Evolutionary conservation across 306 rosid species (phyloP).

Genomic region (Prunus salicina): DNA sequence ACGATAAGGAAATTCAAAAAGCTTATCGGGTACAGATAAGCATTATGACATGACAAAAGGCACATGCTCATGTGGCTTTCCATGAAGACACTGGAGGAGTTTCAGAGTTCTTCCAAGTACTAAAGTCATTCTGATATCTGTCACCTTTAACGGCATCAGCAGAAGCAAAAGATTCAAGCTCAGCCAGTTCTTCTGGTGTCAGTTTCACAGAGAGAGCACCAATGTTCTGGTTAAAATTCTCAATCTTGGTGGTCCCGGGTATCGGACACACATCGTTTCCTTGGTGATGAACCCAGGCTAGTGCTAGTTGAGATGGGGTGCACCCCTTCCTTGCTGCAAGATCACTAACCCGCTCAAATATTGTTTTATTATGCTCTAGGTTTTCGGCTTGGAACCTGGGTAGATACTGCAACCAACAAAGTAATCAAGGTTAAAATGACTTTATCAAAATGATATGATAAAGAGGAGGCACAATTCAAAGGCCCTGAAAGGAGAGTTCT

Average conservation of each 20-base stretch:
- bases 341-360: conserved; percentile 24
- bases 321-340: conserved; percentile 28
- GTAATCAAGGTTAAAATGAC: not conserved
- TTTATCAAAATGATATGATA: not conserved
- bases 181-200: conserved; percentile 34
- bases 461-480: not conserved
- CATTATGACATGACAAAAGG: not conserved
- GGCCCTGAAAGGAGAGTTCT: not conserved
- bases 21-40: not conserved
- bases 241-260: conserved; percentile 33
- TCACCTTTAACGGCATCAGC: conserved; percentile 26
- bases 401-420: conserved; percentile 11
- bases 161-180: conserved; percentile 36
- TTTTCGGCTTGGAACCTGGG: conserved; percentile 41
- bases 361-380: conserved; percentile 26
- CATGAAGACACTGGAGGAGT: conserved; percentile 22
- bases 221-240: conserved; percentile 27
- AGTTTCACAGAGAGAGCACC: conserved; percentile 29
- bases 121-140: not conserved
- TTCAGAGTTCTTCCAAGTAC: conserved; percentile 22
- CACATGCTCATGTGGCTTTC: conserved; percentile 8
- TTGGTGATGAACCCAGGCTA: conserved; percentile 34
- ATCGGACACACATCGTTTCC: conserved; percentile 28
- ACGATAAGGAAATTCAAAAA: not conserved
- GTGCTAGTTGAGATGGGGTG: conserved; percentile 25